phyloP scores from a whole-genome alignment of 2,329 filamentous ascomycete genomes.

The Curvularia eragrostidis region DNA sequence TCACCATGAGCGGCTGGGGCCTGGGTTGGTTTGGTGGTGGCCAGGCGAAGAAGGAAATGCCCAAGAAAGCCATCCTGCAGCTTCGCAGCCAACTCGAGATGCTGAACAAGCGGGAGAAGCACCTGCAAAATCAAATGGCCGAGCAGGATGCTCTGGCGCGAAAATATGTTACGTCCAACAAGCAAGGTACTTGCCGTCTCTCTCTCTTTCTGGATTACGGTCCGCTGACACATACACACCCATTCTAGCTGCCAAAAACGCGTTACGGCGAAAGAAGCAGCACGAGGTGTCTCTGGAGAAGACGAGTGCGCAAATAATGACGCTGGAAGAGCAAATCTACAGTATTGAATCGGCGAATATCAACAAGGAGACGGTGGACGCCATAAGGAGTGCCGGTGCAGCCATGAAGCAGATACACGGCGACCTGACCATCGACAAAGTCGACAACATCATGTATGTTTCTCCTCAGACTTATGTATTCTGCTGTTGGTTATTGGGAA shows the following conservation, averaged over 20 bases:
- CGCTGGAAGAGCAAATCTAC: slow-evolving; percentile 93
- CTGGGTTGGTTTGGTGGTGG: slow-evolving; percentile 86
- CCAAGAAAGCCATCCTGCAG: slow-evolving; percentile 94
- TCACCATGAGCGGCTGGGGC: slow-evolving; percentile 55
- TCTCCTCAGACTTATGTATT: too few relatives aligned
- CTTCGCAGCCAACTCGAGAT: slow-evolving; percentile 92
- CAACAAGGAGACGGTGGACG: slow-evolving; percentile 93
- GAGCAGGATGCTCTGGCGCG: slow-evolving; percentile 88
- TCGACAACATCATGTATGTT: slow-evolving; percentile 93
- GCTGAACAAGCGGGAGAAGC: slow-evolving; percentile 94
- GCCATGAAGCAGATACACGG: slow-evolving; percentile 95
- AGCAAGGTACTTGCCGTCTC: slow-evolving; percentile 74
- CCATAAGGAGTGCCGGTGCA: slow-evolving; percentile 87
- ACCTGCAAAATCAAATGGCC: slow-evolving; percentile 88
- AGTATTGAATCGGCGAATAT: slow-evolving; percentile 98
- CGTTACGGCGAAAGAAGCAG: slow-evolving; percentile 90
- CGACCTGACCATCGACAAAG: slow-evolving; percentile 89
- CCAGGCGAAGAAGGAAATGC: slow-evolving; percentile 85
- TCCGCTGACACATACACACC: slow-evolving; percentile 16
- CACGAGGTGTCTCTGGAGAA: slow-evolving; percentile 92
- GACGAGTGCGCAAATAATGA: slow-evolving; percentile 86
- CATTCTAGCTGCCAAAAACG: slow-evolving; percentile 80
- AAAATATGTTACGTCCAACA: slow-evolving; percentile 89
- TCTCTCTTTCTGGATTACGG: too few relatives aligned
- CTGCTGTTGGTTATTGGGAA: too few relatives aligned